A percentile compares a stretch with the other conserved stretches of the same genome.
These are phyloP conservation scores for Nakazawaea populi DNA, from an alignment of 805 yeast species.

Conservation along the genomic window DNA sequence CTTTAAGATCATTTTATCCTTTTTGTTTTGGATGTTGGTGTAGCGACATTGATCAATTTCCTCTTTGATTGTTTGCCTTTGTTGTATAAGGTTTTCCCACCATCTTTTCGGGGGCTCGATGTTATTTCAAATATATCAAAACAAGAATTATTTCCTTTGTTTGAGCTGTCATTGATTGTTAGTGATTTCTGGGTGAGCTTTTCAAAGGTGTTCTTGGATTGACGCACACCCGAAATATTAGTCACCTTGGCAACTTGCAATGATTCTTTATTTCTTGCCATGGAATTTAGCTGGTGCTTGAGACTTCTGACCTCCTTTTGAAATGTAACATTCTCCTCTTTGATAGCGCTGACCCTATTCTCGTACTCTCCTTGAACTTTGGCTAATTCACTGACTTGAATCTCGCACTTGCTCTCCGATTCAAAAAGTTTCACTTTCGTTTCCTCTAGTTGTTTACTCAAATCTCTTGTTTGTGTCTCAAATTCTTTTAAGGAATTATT, in stretches of 20 bases:
- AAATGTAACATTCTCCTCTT: not conserved
- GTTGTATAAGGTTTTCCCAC: not conserved
- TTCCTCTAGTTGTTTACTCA: not conserved
- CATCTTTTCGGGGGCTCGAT: not conserved
- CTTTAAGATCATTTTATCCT: conserved; percentile 12
- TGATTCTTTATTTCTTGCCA: not conserved
- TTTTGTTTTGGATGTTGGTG: not conserved
- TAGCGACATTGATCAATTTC: not conserved
- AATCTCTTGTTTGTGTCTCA: not conserved
- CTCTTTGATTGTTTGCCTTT: not conserved
- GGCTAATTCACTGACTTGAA: not conserved
- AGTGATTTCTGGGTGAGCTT: not conserved
- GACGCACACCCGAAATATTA: too few relatives aligned
- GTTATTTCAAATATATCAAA: not conserved
- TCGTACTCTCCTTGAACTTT: not conserved
- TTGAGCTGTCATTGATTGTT: not conserved
- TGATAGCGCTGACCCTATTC: not conserved
- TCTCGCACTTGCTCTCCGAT: not conserved
- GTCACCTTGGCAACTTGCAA: not conserved
- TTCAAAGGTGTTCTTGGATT: not conserved
- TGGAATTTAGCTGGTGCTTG: not conserved
- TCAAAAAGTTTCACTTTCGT: not conserved
- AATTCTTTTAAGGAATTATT: not conserved
- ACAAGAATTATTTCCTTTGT: not conserved
- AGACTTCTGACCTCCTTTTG: not conserved